phyloP scores from a whole-genome alignment of 2,329 filamentous ascomycete genomes.

The Pyricularia sp. region DNA sequence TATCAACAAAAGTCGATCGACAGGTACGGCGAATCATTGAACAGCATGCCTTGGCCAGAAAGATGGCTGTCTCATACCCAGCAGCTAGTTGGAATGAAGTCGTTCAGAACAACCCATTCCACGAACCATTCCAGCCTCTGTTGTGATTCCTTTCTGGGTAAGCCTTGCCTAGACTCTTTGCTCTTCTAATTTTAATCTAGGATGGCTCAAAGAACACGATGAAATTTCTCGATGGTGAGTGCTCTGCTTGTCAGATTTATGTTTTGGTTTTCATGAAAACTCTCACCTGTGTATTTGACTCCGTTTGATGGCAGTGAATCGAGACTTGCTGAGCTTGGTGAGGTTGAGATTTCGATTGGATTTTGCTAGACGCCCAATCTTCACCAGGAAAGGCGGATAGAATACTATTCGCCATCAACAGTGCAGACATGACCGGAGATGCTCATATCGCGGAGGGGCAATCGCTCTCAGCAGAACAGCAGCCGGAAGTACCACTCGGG shows the following conservation, averaged over 20 bases:
- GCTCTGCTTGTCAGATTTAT: not conserved
- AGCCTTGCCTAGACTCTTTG: not conserved
- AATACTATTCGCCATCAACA: not conserved
- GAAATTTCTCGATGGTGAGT: not conserved
- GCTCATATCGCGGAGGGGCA: not conserved
- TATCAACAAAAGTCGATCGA: not conserved
- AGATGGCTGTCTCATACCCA: not conserved
- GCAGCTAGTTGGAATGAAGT: slow-evolving; percentile 5
- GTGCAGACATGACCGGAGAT: not conserved
- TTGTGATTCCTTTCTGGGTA: not conserved
- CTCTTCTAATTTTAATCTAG: not conserved
- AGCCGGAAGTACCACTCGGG: slow-evolving; percentile 15
- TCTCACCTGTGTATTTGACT: not conserved
- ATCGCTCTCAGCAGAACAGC: not conserved
- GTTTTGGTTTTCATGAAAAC: not conserved
- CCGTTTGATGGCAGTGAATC: not conserved
- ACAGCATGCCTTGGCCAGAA: not conserved
- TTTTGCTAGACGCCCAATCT: not conserved
- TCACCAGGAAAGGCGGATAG: not conserved
- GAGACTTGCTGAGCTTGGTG: not conserved
- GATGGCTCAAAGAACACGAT: not conserved
- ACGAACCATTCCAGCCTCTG: slow-evolving; percentile 1
- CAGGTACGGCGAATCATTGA: not conserved
- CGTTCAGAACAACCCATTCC: slow-evolving; percentile 16
- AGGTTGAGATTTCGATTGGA: not conserved